A percentile compares a stretch with the other conserved stretches of the same genome.
Evolutionary conservation across 257 asterid genomes (phyloP).

Genomic region (Thymus quinquecostatus): DNA sequence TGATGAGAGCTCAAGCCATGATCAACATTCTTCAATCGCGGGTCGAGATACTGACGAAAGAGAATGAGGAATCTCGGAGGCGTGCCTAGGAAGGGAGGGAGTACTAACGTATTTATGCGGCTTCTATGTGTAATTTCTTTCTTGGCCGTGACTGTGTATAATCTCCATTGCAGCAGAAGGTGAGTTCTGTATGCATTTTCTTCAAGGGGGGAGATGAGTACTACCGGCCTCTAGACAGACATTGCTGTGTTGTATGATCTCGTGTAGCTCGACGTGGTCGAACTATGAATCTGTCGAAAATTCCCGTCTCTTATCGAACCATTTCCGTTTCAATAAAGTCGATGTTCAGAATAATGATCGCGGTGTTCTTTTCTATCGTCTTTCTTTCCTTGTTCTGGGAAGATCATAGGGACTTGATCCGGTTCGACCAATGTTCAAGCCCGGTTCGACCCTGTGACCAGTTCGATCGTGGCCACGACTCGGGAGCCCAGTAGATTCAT

Average conservation of each 20-base stretch:
- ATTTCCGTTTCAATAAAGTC: not conserved
- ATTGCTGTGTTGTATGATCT: conserved; percentile 36
- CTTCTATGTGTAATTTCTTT: conserved; percentile 8
- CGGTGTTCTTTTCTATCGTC: not conserved
- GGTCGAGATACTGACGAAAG: conserved; percentile 62
- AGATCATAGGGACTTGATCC: no score
- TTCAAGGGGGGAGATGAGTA: conserved; percentile 44
- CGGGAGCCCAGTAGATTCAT: no score
- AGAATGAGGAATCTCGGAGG: conserved; percentile 61
- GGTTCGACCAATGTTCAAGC: no score
- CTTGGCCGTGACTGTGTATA: conserved; percentile 17
- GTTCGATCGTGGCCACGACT: no score
- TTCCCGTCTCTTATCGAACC: conserved; percentile 7
- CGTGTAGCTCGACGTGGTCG: conserved; percentile 34
- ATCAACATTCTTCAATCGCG: conserved; percentile 86
- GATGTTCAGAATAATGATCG: no score
- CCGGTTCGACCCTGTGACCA: no score
- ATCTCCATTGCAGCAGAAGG: conserved; percentile 21
- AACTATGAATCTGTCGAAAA: conserved; percentile 43
- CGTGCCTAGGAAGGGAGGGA: conserved; percentile 32
- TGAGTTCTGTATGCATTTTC: conserved; percentile 31
- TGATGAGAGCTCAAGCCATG: conserved; percentile 96
- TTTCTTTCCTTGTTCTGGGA: not conserved
- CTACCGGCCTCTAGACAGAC: conserved; percentile 35
- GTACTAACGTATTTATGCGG: conserved; percentile 20